These are phyloP conservation scores for Porodaedalea pini DNA, from an alignment of 1,284 basidiomycete genomes.

Conservation along the genomic window DNA sequence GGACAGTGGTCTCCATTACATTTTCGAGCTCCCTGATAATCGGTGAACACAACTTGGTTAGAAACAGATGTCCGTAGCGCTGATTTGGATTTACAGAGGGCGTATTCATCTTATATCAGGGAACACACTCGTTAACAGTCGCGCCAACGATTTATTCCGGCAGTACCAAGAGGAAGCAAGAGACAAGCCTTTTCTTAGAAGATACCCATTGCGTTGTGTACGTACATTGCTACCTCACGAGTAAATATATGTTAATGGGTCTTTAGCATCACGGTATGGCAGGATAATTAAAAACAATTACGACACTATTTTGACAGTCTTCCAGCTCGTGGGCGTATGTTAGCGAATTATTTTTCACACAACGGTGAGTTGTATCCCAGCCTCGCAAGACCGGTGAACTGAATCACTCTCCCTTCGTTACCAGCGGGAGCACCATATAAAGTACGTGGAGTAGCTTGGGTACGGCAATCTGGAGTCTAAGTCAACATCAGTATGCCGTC, in stretches of 20 bases:
- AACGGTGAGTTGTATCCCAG: conserved; percentile 51
- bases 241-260: conserved; percentile 18
- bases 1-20: not conserved
- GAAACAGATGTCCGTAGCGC: conserved; percentile 3
- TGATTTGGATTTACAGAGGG: conserved; percentile 41
- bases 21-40: conserved; percentile 42
- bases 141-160: conserved; percentile 53
- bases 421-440: conserved; percentile 22
- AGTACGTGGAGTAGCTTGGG: not conserved
- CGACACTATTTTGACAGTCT: not conserved
- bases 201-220: conserved; percentile 66
- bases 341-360: conserved; percentile 80
- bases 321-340: conserved; percentile 59
- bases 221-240: conserved; percentile 27
- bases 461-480: not conserved
- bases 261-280: conserved; percentile 59
- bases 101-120: conserved; percentile 57
- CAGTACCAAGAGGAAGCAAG: conserved; percentile 67
- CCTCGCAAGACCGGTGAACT: not conserved
- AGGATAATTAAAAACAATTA: not conserved
- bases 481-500: conserved; percentile 60
- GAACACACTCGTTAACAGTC: conserved; percentile 34
- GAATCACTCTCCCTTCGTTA: conserved; percentile 4
- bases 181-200: conserved; percentile 49
- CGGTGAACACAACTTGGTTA: conserved; percentile 35